A percentile compares a stretch with the other conserved stretches of the same genome.
Conservation (phyloP, 139 green algal species). For the Closterium sp. region DNA sequence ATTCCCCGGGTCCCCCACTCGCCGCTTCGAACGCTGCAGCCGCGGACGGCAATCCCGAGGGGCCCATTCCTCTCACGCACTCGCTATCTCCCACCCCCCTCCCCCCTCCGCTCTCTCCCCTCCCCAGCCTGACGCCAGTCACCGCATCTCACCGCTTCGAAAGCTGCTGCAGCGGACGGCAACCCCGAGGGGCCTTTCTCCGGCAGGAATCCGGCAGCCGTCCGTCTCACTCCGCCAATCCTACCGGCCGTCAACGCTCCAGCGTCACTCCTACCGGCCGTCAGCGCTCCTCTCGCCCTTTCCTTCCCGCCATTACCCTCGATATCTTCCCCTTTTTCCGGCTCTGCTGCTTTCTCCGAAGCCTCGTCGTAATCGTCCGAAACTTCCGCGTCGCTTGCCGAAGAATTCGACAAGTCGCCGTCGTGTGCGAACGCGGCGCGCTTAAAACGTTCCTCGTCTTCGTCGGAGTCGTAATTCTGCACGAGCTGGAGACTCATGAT, state of each 20-base stretch:
- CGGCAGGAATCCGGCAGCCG: neutral
- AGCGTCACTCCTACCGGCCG: too few relatives aligned
- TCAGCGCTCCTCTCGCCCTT: neutral
- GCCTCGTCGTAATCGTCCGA: neutral
- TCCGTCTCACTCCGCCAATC: neutral
- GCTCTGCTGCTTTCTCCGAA: neutral
- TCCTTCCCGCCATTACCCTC: neutral
- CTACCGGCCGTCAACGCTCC: neutral
- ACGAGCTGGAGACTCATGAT: neutral
- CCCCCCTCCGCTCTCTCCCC: neutral
- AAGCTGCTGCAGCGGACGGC: neutral
- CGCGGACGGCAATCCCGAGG: neutral
- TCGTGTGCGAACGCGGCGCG: neutral
- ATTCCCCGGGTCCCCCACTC: too few relatives aligned
- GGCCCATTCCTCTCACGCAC: neutral
- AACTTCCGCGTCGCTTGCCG: neutral
- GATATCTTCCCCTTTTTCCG: neutral
- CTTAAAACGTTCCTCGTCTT: neutral
- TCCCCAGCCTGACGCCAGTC: too few relatives aligned
- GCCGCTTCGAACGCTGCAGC: neutral
- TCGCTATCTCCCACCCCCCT: neutral
- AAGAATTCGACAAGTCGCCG: neutral
- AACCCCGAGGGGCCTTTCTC: neutral
- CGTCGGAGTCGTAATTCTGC: neutral
- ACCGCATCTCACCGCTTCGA: neutral